Percentiles rank a stretch among this genome's conserved stretches.
Evolutionary conservation across 768 basidiomycete species (phyloP).

Genomic region (Podaxis carcinomalis): DNA sequence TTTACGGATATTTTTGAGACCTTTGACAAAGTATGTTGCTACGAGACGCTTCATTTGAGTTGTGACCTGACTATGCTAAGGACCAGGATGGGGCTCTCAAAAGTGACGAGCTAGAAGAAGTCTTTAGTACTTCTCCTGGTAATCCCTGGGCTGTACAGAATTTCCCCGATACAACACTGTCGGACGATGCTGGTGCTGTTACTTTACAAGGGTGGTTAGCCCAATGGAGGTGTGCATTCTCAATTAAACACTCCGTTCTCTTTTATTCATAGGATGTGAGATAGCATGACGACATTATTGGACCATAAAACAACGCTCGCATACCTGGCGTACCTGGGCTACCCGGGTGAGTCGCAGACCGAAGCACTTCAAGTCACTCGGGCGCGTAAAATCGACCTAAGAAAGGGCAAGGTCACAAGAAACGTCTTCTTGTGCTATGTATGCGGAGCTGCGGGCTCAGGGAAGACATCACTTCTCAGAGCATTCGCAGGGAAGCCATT

Average conservation of each 20-base stretch:
- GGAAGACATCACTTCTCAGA: constrained; percentile 85
- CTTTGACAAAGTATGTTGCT: constrained; percentile 73
- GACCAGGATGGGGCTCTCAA: constrained; percentile 95
- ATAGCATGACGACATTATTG: constrained; percentile 95
- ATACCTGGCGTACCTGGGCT: constrained; percentile 94
- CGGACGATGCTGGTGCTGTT: constrained; percentile 83
- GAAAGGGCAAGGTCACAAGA: constrained; percentile 82
- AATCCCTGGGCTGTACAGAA: constrained; percentile 94
- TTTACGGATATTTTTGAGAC: constrained; percentile 95
- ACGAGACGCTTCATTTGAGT: not conserved
- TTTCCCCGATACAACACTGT: constrained; percentile 87
- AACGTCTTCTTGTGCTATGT: constrained; percentile 94
- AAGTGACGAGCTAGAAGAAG: constrained; percentile 71
- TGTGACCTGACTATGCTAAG: constrained; percentile 30
- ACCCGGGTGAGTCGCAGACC: constrained; percentile 75
- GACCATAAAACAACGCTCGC: constrained; percentile 89
- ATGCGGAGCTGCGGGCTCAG: constrained; percentile 92
- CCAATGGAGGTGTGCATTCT: constrained; percentile 81
- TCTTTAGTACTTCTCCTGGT: constrained; percentile 93
- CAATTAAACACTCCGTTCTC: not conserved
- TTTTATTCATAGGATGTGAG: not conserved
- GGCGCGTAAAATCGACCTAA: constrained; percentile 78
- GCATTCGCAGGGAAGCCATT: constrained; percentile 86
- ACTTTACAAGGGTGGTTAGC: constrained; percentile 98
- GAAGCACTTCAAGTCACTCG: constrained; percentile 82